phyloP scores from a whole-genome alignment of 2,329 filamentous ascomycete genomes.

The Monascus ruber region DNA sequence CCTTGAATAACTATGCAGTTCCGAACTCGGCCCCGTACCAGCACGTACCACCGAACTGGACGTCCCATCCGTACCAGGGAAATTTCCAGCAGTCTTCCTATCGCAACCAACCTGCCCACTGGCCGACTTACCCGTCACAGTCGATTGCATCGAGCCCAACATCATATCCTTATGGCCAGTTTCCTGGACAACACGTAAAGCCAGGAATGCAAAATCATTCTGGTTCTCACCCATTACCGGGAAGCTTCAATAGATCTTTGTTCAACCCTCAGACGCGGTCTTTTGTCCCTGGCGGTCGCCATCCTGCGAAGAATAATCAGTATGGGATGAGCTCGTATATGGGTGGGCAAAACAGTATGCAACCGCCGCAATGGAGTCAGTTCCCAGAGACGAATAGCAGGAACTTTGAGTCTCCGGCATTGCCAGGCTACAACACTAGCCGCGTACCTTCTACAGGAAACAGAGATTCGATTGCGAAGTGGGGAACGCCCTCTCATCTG shows the following conservation, averaged over 20 bases:
- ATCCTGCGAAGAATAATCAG: constrained; percentile 21
- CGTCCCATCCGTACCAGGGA: constrained; percentile 19
- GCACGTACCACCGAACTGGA: constrained; percentile 21
- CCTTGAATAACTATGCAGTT: constrained; percentile 26
- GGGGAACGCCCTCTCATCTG: constrained; percentile 39
- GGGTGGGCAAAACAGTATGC: constrained; percentile 10
- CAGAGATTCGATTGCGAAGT: constrained; percentile 36
- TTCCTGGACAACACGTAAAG: constrained; percentile 48
- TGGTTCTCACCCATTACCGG: constrained; percentile 70
- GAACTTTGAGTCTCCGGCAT: constrained; percentile 9
- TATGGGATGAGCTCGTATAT: constrained; percentile 17
- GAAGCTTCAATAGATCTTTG: constrained; percentile 69
- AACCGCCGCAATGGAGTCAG: constrained; percentile 18
- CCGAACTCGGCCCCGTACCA: constrained; percentile 22
- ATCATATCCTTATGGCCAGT: constrained; percentile 68
- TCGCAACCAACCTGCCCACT: constrained; percentile 30
- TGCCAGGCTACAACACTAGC: constrained; percentile 6
- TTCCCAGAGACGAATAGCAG: constrained; percentile 14
- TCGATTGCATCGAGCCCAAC: constrained; percentile 25
- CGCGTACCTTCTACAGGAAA: constrained; percentile 12
- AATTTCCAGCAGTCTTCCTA: constrained; percentile 24
- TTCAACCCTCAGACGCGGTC: constrained; percentile 94
- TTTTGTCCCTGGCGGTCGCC: constrained; percentile 59
- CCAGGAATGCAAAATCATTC: constrained; percentile 60
- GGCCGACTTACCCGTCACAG: constrained; percentile 27